These are phyloP conservation scores for Melaleuca alternifolia DNA, from an alignment of 345 rosid species.

Conservation along the genomic window DNA sequence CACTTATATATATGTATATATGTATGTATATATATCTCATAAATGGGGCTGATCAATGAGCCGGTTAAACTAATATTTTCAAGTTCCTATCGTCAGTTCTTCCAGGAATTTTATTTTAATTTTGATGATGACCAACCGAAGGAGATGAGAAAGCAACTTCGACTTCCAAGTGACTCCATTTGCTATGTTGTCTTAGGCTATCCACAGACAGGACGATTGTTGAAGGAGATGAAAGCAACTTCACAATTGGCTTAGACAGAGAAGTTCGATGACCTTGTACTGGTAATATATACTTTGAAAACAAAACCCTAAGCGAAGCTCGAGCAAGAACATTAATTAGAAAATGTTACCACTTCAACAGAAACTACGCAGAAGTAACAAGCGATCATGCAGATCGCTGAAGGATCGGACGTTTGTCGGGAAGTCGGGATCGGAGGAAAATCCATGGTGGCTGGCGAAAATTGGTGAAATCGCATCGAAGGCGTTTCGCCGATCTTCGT, in stretches of 20 bases:
- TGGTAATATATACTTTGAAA: background rate
- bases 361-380: background rate
- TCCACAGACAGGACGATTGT: background rate
- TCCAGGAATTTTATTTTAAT: background rate
- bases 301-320: background rate
- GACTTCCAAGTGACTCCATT: background rate
- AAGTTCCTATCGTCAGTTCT: background rate
- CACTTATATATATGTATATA: too few species aligned
- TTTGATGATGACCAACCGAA: too few species aligned
- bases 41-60: background rate
- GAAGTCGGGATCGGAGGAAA: background rate
- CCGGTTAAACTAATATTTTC: background rate
- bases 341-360: background rate
- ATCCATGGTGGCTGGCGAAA: background rate
- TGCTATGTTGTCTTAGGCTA: background rate
- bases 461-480: background rate
- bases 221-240: background rate
- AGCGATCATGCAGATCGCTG: background rate
- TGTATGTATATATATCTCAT: too few species aligned
- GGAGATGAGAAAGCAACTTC: too few species aligned
- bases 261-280: background rate
- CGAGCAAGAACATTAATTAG: rapidly evolving
- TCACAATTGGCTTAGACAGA: background rate
- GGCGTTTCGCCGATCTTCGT: background rate
- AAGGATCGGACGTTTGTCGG: background rate